These are phyloP conservation scores for Echium plantagineum DNA, from an alignment of 257 asterid genomes.

Conservation along the genomic window DNA sequence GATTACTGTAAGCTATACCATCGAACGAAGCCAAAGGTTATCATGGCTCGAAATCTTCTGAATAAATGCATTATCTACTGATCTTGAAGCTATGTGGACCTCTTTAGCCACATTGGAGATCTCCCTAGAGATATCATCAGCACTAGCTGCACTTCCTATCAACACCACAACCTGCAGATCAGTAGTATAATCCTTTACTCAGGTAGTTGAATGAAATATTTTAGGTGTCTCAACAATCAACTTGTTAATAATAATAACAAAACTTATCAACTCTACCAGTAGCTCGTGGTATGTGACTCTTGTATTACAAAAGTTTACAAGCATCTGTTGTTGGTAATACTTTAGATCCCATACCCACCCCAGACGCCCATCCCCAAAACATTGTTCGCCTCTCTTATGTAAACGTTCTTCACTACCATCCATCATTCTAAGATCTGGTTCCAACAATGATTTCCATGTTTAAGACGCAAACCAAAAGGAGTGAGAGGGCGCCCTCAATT, in stretches of 20 bases:
- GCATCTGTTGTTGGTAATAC: too few species aligned
- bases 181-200: neutral
- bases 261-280: too few species aligned
- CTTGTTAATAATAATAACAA: too few species aligned
- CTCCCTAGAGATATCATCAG: slow-evolving; percentile 76
- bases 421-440: too few species aligned
- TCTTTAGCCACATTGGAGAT: slow-evolving; percentile 68
- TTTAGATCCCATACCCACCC: too few species aligned
- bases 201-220: neutral
- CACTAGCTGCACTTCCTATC: slow-evolving; percentile 82
- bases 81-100: slow-evolving; percentile 76
- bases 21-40: slow-evolving; percentile 60
- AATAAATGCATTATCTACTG: slow-evolving; percentile 22
- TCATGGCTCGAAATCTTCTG: slow-evolving; percentile 49
- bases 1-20: slow-evolving; percentile 39
- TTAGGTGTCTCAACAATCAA: neutral
- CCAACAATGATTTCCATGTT: too few species aligned
- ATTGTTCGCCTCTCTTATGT: too few species aligned
- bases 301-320: neutral
- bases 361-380: too few species aligned
- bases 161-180: slow-evolving; percentile 60
- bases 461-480: too few species aligned
- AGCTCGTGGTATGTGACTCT: neutral
- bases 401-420: too few species aligned
- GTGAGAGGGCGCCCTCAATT: neutral